Percentiles rank a stretch among this genome's conserved stretches.
These are phyloP conservation scores for Nosema granulosis DNA, from an alignment of 371 early-diverging fungal species.

Conservation along the genomic window DNA sequence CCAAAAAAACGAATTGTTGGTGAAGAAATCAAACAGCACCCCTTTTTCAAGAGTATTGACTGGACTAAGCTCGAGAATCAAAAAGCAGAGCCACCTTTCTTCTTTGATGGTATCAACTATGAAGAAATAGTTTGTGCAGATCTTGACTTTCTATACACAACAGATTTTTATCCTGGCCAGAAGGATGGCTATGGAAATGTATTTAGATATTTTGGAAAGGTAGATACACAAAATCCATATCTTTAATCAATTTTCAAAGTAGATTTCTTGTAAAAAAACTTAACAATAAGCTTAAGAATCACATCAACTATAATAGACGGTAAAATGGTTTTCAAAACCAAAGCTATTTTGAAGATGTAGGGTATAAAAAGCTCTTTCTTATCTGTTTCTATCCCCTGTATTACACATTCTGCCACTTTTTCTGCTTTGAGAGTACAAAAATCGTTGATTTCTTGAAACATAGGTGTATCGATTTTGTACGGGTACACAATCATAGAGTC, in stretches of 20 bases:
- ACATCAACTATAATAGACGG: conserved; percentile 2
- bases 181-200: conserved; percentile 61
- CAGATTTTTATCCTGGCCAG: conserved; percentile 39
- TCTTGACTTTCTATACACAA: conserved; percentile 40
- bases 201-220: conserved; percentile 46
- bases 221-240: conserved; percentile 20
- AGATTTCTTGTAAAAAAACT: background rate
- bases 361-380: conserved; percentile 51
- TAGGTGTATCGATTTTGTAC: conserved; percentile 58
- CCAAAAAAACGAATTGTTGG: conserved; percentile 80
- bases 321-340: background rate
- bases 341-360: conserved; percentile 23
- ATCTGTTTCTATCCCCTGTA: conserved; percentile 43
- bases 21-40: conserved; percentile 80
- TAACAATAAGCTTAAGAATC: background rate
- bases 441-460: conserved; percentile 56
- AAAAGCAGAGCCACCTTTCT: conserved; percentile 78
- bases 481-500: conserved; percentile 57
- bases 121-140: conserved; percentile 11
- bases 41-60: conserved; percentile 85
- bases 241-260: conserved; percentile 10
- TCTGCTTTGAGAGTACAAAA: conserved; percentile 36
- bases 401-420: conserved; percentile 39
- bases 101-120: conserved; percentile 53
- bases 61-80: conserved; percentile 74